Conservation (phyloP, 1,284 basidiomycete genomes). For the Trichosporon sp. region DNA sequence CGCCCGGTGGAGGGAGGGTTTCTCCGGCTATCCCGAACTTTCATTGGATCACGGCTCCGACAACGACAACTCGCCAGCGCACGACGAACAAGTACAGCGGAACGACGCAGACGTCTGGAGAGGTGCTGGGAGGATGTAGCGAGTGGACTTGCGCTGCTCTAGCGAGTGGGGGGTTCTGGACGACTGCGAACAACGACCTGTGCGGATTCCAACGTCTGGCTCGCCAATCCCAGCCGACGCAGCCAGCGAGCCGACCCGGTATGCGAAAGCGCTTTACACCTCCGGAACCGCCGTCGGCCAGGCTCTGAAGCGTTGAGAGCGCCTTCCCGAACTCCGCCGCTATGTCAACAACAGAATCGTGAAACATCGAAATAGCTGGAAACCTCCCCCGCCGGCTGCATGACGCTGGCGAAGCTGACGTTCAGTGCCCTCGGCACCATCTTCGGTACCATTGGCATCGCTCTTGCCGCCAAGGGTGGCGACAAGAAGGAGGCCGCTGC, state of each 20-base stretch:
- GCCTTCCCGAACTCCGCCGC: not conserved
- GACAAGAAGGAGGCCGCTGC: slow-evolving; percentile 30
- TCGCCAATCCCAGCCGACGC: not conserved
- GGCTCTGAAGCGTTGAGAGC: not conserved
- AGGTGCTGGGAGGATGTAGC: not conserved
- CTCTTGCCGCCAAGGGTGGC: slow-evolving; percentile 33
- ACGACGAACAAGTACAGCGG: not conserved
- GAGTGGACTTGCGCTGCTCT: not conserved
- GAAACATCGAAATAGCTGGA: not conserved
- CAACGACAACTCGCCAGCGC: not conserved
- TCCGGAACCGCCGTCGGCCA: not conserved
- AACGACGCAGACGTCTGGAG: not conserved
- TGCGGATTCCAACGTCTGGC: not conserved
- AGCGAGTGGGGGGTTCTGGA: not conserved
- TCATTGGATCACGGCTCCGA: not conserved
- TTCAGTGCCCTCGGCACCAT: slow-evolving; percentile 45
- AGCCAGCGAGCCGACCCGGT: not conserved
- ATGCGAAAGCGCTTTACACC: not conserved
- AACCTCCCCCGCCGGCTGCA: not conserved
- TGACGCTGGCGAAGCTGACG: not conserved
- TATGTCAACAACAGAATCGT: not conserved
- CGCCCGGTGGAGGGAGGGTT: not conserved
- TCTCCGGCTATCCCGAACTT: slow-evolving; percentile 4
- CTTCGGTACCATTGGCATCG: slow-evolving; percentile 37
- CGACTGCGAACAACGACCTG: not conserved